Conservation (phyloP, 2,329 filamentous ascomycete species). For the Cordyceps cateniannulata region DNA sequence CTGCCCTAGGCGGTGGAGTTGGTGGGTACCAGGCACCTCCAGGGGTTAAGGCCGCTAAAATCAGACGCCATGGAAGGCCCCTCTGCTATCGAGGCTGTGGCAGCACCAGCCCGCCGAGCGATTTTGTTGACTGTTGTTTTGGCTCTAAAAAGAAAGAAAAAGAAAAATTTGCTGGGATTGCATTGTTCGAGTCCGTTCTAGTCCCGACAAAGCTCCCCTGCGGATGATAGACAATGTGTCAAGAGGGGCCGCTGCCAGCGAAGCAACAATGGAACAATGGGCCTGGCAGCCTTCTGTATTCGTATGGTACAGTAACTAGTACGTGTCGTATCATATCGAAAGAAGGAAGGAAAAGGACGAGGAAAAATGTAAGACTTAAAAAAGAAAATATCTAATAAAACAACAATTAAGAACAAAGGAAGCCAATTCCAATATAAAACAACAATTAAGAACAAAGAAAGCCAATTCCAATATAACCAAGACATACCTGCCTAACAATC, state of each 20-base stretch:
- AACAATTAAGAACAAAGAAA: background rate
- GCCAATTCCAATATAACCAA: background rate
- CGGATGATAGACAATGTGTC: background rate
- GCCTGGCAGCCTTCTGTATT: background rate
- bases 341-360: background rate
- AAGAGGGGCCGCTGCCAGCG: slow-evolving; percentile 3
- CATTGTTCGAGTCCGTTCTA: too few relatives aligned
- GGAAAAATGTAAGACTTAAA: too few relatives aligned
- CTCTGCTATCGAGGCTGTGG: background rate
- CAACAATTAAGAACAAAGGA: background rate
- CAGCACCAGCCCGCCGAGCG: background rate
- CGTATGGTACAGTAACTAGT: too few relatives aligned
- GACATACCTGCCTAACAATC: background rate
- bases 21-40: background rate
- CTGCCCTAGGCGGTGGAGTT: background rate
- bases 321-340: background rate
- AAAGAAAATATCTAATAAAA: background rate
- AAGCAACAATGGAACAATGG: background rate
- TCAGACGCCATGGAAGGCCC: background rate
- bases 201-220: too few relatives aligned
- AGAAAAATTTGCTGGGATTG: background rate
- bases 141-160: background rate
- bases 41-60: background rate
- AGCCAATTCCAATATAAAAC: background rate
- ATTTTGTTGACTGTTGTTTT: background rate